Evolutionary conservation across 2,329 filamentous ascomycete species (phyloP).

Genomic region (Aspergillus proliferans): DNA sequence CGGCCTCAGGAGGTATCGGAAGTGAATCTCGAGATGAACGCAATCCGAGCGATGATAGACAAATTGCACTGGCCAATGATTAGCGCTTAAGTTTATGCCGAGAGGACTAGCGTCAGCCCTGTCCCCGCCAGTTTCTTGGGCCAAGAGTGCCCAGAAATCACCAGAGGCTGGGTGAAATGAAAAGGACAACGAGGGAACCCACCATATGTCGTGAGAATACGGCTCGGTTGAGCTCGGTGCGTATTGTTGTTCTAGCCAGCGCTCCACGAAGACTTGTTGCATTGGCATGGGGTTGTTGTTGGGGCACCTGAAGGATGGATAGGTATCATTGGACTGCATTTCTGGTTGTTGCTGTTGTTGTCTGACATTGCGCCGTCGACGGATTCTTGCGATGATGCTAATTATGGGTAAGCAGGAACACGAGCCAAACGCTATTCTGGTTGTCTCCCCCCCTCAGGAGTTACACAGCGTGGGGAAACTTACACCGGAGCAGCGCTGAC

Average conservation of each 20-base stretch:
- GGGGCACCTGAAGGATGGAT: background rate
- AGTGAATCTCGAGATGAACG: constrained; percentile 13
- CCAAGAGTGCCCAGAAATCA: constrained; percentile 9
- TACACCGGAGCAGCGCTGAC: constrained; percentile 27
- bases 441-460: background rate
- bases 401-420: constrained; percentile 9
- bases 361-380: background rate
- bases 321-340: too few relatives aligned
- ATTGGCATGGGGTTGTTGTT: constrained; percentile 7
- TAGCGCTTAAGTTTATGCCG: constrained; percentile 10
- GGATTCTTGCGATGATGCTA: constrained; percentile 7
- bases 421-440: constrained; percentile 8
- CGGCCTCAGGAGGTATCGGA: constrained; percentile 12
- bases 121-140: constrained; percentile 14
- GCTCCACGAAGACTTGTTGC: constrained; percentile 18
- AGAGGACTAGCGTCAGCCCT: constrained; percentile 14
- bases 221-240: constrained; percentile 10
- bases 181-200: constrained; percentile 7
- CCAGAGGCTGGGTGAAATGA: constrained; percentile 1
- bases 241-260: constrained; percentile 23
- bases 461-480: background rate
- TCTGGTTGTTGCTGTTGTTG: background rate
- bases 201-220: constrained; percentile 25
- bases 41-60: constrained; percentile 18
- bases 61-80: constrained; percentile 19